A percentile compares a stretch with the other conserved stretches of the same genome.
Conservation (phyloP, 2,329 filamentous ascomycete species). For the Aspergillus novofumigatus region DNA sequence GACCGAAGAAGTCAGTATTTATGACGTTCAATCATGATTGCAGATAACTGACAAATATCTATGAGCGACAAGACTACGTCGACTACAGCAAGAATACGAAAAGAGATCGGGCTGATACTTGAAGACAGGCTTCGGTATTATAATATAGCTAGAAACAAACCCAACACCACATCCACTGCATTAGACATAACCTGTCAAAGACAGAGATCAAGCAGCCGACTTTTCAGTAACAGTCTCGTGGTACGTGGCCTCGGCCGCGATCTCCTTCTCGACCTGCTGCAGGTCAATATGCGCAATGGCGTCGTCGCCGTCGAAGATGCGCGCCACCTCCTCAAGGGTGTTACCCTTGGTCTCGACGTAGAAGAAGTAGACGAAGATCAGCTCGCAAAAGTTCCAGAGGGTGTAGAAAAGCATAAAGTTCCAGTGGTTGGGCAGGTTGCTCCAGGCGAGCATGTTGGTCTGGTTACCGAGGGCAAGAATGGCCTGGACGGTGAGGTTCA, state of each 20-base stretch:
- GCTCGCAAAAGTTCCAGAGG: constrained; percentile 27
- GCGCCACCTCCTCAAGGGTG: constrained; percentile 66
- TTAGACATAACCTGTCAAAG: neutral
- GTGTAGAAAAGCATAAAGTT: constrained; percentile 25
- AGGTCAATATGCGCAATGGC: constrained; percentile 52
- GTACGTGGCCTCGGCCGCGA: constrained; percentile 1
- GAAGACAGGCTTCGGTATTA: neutral
- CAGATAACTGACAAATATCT: neutral
- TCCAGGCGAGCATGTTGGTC: constrained; percentile 23
- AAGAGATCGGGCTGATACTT: constrained; percentile 20
- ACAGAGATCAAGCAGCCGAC: neutral
- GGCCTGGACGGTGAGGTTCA: constrained; percentile 49
- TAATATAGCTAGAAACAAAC: neutral
- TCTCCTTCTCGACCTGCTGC: constrained; percentile 36
- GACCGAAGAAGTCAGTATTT: constrained; percentile 30
- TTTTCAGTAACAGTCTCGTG: neutral
- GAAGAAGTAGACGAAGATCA: constrained; percentile 31
- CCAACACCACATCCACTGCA: neutral
- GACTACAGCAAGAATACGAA: constrained; percentile 39
- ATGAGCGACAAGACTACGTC: constrained; percentile 39
- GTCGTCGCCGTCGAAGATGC: constrained; percentile 65
- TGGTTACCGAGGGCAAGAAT: constrained; percentile 53
- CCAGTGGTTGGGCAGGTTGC: constrained; percentile 19
- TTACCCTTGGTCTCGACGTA: constrained; percentile 64
- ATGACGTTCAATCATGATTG: neutral